Percentiles rank a stretch among this genome's conserved stretches.
phyloP scores from a whole-genome alignment of 2,329 filamentous ascomycete species.

The Epichloe elymi region DNA sequence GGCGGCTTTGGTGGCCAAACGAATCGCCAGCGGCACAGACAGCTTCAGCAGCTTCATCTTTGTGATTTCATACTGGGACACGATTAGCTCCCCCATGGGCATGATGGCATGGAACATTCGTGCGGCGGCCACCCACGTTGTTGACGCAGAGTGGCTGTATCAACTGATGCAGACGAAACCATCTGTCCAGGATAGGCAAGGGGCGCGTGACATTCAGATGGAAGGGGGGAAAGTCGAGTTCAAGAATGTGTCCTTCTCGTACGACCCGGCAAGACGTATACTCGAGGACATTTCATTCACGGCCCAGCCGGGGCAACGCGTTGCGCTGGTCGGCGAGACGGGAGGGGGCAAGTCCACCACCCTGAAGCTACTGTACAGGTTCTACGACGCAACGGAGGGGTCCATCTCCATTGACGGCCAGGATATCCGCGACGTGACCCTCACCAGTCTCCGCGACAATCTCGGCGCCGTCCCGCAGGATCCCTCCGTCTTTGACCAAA shows the following conservation, averaged over 20 bases:
- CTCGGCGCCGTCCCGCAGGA: constrained; percentile 55
- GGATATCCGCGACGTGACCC: constrained; percentile 44
- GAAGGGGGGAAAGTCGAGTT: constrained; percentile 38
- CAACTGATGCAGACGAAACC: constrained; percentile 45
- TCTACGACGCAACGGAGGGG: constrained; percentile 44
- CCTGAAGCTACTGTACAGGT: constrained; percentile 45
- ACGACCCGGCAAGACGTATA: constrained; percentile 37
- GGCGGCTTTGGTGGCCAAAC: constrained; percentile 2
- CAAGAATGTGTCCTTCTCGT: constrained; percentile 40
- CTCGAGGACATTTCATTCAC: constrained; percentile 35
- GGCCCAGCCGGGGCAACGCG: constrained; percentile 37
- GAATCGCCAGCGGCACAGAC: constrained; percentile 22
- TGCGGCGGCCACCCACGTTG: constrained; percentile 29
- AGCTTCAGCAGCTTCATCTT: constrained; percentile 37
- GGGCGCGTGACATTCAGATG: constrained; percentile 30
- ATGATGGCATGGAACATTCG: constrained; percentile 18
- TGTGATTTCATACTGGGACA: constrained; percentile 50
- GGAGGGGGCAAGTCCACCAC: constrained; percentile 52
- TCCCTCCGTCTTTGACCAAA: constrained; percentile 49
- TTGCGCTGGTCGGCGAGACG: constrained; percentile 49
- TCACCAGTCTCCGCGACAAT: constrained; percentile 41
- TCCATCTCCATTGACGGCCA: constrained; percentile 44
- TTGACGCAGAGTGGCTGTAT: constrained; percentile 51
- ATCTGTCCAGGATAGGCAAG: constrained; percentile 34
- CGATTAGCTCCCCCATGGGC: constrained; percentile 24